Percentiles rank a stretch among this genome's conserved stretches.
These are phyloP conservation scores for Sonneratia caseolaris DNA, from an alignment of 345 rosid species.

Conservation along the genomic window DNA sequence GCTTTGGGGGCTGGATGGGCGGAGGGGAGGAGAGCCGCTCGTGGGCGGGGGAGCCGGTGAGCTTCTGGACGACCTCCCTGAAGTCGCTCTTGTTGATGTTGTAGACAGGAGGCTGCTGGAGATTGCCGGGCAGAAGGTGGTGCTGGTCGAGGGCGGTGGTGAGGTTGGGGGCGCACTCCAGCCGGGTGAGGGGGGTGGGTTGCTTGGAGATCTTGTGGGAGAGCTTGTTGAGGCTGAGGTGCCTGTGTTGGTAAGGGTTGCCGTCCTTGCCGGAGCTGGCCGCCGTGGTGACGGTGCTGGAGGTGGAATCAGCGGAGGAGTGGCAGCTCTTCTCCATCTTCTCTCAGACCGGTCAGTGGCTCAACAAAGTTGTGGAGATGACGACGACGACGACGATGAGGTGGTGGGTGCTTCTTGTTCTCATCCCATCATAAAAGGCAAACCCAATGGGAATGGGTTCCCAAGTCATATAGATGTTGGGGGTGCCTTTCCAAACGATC, in stretches of 20 bases:
- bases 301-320: not conserved
- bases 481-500: too few relatives aligned
- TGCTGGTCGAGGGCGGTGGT: conserved; percentile 12
- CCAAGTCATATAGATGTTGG: too few relatives aligned
- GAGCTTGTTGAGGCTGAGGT: conserved; percentile 46
- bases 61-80: conserved; percentile 86
- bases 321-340: too few relatives aligned
- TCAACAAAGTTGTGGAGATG: too few relatives aligned
- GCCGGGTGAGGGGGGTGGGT: conserved; percentile 18
- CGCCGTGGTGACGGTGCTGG: not conserved
- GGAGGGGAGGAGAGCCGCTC: conserved; percentile 68
- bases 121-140: conserved; percentile 37
- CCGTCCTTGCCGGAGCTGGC: too few relatives aligned
- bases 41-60: conserved; percentile 87
- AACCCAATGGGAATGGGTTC: too few relatives aligned
- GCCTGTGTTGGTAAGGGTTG: not conserved
- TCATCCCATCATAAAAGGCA: too few relatives aligned
- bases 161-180: conserved; percentile 37
- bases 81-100: conserved; percentile 90
- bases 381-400: too few relatives aligned
- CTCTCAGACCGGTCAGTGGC: too few relatives aligned
- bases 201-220: conserved; percentile 77
- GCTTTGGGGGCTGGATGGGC: conserved; percentile 58
- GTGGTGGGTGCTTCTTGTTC: too few relatives aligned
- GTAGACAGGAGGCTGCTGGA: conserved; percentile 65